Conservation (phyloP, 2,329 filamentous ascomycete genomes). For the Aspergillus fijiensis region DNA sequence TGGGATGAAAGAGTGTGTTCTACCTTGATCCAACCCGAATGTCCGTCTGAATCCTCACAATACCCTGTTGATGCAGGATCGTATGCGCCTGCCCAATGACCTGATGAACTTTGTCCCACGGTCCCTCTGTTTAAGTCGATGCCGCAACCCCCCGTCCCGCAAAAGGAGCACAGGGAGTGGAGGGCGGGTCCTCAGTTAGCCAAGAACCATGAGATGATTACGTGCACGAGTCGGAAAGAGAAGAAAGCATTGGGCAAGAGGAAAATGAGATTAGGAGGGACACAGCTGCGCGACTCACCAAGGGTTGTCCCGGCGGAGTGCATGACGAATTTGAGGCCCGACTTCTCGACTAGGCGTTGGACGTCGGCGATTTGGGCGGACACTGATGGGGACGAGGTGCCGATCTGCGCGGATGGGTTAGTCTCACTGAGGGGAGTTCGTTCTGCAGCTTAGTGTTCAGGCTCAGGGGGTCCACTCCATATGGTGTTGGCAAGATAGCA, state of each 20-base stretch:
- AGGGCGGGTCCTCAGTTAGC: background rate
- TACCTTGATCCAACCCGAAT: constrained; percentile 80
- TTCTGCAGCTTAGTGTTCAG: background rate
- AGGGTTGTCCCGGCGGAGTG: constrained; percentile 92
- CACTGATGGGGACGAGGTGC: constrained; percentile 73
- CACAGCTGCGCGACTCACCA: constrained; percentile 54
- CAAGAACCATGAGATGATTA: background rate
- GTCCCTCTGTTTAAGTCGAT: constrained; percentile 63
- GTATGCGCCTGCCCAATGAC: constrained; percentile 84
- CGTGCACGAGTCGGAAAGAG: background rate
- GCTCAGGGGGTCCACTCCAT: background rate
- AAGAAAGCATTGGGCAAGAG: background rate
- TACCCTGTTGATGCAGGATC: constrained; percentile 72
- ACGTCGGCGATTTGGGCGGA: constrained; percentile 84
- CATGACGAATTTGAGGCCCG: constrained; percentile 81
- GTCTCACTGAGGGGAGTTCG: background rate
- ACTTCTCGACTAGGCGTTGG: constrained; percentile 77
- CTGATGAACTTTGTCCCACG: constrained; percentile 83
- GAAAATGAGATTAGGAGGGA: too few relatives aligned
- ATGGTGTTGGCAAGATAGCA: background rate
- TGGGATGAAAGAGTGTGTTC: constrained; percentile 26
- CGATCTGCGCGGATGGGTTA: constrained; percentile 56
- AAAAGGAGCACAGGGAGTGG: background rate
- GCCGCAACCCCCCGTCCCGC: background rate
- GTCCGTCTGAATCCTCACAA: constrained; percentile 80